phyloP scores from a whole-genome alignment of 345 rosid genomes.

The Ceriops zippeliana region DNA sequence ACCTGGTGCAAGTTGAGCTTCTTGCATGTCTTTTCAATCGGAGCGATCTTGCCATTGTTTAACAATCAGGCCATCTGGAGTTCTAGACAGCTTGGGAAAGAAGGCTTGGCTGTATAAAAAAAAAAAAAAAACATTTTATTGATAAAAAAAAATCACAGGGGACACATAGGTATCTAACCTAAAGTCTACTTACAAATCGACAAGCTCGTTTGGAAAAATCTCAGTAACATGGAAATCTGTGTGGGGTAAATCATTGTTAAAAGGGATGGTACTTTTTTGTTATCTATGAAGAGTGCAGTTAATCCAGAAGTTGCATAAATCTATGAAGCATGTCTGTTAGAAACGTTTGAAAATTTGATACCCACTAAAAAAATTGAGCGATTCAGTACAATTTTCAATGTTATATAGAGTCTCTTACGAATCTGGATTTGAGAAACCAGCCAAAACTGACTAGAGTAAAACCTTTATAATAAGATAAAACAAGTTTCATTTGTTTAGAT shows the following conservation, averaged over 20 bases:
- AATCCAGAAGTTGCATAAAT: slow-evolving; percentile 27
- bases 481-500: slow-evolving; percentile 52
- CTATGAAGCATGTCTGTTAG: slow-evolving; percentile 51
- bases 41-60: slow-evolving; percentile 15
- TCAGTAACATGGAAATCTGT: slow-evolving; percentile 18
- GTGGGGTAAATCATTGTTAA: slow-evolving; percentile 9
- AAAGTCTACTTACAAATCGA: slow-evolving; percentile 25
- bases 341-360: slow-evolving; percentile 27
- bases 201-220: slow-evolving; percentile 18
- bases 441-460: slow-evolving; percentile 13
- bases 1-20: slow-evolving; percentile 2
- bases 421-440: slow-evolving; percentile 21
- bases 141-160: neutral
- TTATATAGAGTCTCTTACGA: neutral
- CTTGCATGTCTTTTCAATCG: slow-evolving; percentile 1
- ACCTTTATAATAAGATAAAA: slow-evolving; percentile 45
- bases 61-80: slow-evolving; percentile 2
- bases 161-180: slow-evolving; percentile 25
- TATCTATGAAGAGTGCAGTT: neutral
- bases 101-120: neutral
- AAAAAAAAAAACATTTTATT: neutral
- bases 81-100: neutral
- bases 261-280: slow-evolving; percentile 23
- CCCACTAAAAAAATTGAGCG: slow-evolving; percentile 8
- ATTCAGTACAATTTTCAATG: neutral